Evolutionary conservation across 2,329 filamentous ascomycete genomes (phyloP).

Genomic region (Apiospora malaysiana): DNA sequence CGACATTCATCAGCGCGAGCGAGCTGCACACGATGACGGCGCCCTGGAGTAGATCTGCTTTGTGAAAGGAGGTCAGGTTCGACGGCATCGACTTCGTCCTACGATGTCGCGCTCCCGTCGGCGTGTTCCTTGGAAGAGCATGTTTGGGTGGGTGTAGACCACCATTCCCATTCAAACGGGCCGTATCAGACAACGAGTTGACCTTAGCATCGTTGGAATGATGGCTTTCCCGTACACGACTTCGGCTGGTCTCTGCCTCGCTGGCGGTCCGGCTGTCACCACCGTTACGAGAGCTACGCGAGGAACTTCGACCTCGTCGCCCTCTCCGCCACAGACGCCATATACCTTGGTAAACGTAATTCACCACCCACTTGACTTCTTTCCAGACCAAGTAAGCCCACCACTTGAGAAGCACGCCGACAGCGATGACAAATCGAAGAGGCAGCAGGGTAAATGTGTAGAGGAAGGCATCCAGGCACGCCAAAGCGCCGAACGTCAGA

Average conservation of each 20-base stretch:
- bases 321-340: conserved; percentile 77
- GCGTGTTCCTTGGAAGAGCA: conserved; percentile 37
- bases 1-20: conserved; percentile 83
- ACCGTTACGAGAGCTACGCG: conserved; percentile 29
- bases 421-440: conserved; percentile 81
- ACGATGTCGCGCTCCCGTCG: conserved; percentile 61
- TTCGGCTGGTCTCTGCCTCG: conserved; percentile 48
- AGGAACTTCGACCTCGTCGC: conserved; percentile 50
- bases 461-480: conserved; percentile 94
- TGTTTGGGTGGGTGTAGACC: conserved; percentile 41
- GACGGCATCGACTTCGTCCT: conserved; percentile 87
- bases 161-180: conserved; percentile 32
- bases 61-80: conserved; percentile 83
- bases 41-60: conserved; percentile 93
- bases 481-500: conserved; percentile 85
- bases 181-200: conserved; percentile 29
- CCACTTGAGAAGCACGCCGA: conserved; percentile 78
- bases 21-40: conserved; percentile 87
- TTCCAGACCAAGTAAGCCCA: conserved; percentile 75
- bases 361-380: conserved; percentile 73
- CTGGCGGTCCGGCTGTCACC: conserved; percentile 36
- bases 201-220: conserved; percentile 30
- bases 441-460: conserved; percentile 96
- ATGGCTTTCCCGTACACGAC: conserved; percentile 34
- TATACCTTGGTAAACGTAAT: conserved; percentile 80